phyloP scores from a whole-genome alignment of 805 yeast species.

The Wickerhamomyces tratensis region DNA sequence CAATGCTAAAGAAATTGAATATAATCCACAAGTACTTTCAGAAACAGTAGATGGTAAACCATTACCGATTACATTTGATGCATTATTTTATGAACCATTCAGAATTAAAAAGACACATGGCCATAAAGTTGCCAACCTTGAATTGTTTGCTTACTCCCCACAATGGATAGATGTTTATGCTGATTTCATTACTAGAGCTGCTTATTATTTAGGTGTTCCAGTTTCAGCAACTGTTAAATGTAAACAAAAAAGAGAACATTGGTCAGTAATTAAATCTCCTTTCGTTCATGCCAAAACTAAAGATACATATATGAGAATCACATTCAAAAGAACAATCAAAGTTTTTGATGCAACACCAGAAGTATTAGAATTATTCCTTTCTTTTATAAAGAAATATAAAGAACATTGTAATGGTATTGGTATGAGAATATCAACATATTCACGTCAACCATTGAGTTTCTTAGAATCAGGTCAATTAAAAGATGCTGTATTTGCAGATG shows the following conservation, averaged over 20 bases:
- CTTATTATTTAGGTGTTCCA: conserved; percentile 84
- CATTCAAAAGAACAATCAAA: conserved; percentile 62
- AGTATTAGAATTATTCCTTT: conserved; percentile 71
- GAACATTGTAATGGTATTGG: conserved; percentile 72
- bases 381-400: conserved; percentile 51
- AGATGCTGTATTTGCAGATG: not conserved
- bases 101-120: conserved; percentile 60
- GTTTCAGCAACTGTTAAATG: conserved; percentile 62
- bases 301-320: conserved; percentile 86
- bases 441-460: not conserved
- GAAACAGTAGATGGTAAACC: conserved; percentile 36
- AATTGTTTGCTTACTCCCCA: conserved; percentile 61
- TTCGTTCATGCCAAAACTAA: conserved; percentile 91
- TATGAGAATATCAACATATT: conserved; percentile 53
- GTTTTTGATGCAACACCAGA: conserved; percentile 85
- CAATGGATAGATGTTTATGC: conserved; percentile 65
- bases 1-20: conserved; percentile 10
- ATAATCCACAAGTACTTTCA: conserved; percentile 28
- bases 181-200: conserved; percentile 85
- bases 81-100: conserved; percentile 74
- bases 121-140: conserved; percentile 68
- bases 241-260: conserved; percentile 68
- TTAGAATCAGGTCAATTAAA: not conserved
- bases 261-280: conserved; percentile 91
- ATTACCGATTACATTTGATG: conserved; percentile 75